Evolutionary conservation across 78 protist genomes (phyloP).

Genomic region (Andalucia godoyi): DNA sequence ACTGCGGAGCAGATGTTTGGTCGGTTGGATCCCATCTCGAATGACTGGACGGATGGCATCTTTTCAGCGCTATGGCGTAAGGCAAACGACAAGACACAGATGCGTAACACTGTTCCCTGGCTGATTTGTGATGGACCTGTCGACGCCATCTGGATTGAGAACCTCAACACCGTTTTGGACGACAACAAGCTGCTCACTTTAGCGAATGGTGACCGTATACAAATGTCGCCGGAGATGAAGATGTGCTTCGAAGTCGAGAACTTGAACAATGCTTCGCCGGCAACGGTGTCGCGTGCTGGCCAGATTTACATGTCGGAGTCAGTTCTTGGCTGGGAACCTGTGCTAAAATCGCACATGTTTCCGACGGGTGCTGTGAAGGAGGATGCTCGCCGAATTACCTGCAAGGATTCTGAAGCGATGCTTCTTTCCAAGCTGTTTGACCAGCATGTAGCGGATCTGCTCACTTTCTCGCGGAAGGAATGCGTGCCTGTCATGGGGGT

Average conservation of each 20-base stretch:
- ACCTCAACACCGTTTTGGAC: constrained; percentile 81
- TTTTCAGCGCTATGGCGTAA: constrained; percentile 62
- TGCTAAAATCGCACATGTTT: constrained; percentile 15
- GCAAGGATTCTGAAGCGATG: neutral
- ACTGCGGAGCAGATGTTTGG: constrained; percentile 77
- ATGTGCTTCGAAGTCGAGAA: constrained; percentile 65
- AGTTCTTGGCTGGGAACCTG: constrained; percentile 21
- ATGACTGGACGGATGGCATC: constrained; percentile 82
- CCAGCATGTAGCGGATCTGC: neutral
- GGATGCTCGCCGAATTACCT: neutral
- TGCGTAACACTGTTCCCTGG: constrained; percentile 25
- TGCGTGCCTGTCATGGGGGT: constrained; percentile 19
- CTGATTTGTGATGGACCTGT: constrained; percentile 79
- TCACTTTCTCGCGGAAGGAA: neutral
- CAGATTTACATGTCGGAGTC: constrained; percentile 51
- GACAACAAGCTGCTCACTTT: constrained; percentile 77
- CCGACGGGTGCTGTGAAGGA: constrained; percentile 4
- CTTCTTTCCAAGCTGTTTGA: constrained; percentile 7
- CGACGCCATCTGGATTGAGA: constrained; percentile 82
- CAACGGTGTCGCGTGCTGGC: constrained; percentile 86
- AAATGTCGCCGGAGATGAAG: constrained; percentile 53
- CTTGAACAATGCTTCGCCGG: constrained; percentile 85
- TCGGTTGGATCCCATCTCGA: constrained; percentile 32
- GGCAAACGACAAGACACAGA: constrained; percentile 12
- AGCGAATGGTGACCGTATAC: constrained; percentile 74